Conservation (phyloP, 331 rosid species). For the Quercus tomentella region DNA sequence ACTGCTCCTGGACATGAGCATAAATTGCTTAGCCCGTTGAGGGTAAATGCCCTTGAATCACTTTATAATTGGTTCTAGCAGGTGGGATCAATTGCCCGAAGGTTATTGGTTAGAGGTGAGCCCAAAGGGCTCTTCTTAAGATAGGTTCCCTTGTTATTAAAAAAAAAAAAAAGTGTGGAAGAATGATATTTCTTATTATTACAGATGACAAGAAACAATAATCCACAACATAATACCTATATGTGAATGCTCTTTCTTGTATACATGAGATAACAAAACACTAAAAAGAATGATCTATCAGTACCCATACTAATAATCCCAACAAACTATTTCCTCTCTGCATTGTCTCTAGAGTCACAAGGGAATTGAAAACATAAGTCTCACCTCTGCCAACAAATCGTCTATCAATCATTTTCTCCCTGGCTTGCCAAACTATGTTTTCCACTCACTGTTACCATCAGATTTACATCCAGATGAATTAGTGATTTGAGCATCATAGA, state of each 20-base stretch:
- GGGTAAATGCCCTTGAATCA: too few species aligned
- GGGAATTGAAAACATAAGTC: constrained; percentile 26
- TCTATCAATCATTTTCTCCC: constrained; percentile 25
- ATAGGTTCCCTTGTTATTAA: background rate
- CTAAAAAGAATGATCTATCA: constrained; percentile 53
- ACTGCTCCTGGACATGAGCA: too few species aligned
- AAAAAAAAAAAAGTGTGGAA: constrained; percentile 21
- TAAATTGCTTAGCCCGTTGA: too few species aligned
- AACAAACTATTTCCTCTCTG: constrained; percentile 50
- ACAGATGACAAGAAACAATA: constrained; percentile 50
- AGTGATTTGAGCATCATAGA: constrained; percentile 24
- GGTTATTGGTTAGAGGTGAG: background rate
- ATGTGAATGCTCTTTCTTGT: constrained; percentile 51
- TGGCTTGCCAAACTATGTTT: constrained; percentile 23
- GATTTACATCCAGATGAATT: constrained; percentile 34
- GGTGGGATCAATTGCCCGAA: too few species aligned
- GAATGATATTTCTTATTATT: constrained; percentile 42
- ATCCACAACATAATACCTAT: constrained; percentile 51
- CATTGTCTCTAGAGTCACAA: constrained; percentile 29
- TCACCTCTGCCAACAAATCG: constrained; percentile 23
- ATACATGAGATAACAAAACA: constrained; percentile 43
- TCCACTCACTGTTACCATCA: constrained; percentile 24
- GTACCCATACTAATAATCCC: constrained; percentile 51
- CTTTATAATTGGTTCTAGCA: too few species aligned
- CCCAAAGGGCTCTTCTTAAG: constrained; percentile 11